Base-by-base conservation (phyloP, 768 basidiomycete genomes). In the Tylopilus felleus region DNA sequence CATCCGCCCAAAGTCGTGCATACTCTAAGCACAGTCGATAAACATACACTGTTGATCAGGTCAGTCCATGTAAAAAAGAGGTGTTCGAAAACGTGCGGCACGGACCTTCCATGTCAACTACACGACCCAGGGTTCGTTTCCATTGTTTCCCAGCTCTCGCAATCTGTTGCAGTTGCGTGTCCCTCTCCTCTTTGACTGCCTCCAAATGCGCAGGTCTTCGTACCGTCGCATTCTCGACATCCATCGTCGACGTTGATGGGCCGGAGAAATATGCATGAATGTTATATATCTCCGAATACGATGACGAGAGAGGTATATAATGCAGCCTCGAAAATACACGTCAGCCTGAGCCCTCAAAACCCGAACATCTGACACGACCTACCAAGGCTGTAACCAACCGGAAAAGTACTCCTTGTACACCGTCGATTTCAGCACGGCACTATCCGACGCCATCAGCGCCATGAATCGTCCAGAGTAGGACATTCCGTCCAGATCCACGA, bases 401-500 rank as follows among this genome's bases (percentile, higher is more conserved):
- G 81, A 84, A 72, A 86, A 95, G 72, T 84, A 98, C 68, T 98
- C 95, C 31, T 86, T 82, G 66, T 96, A 96, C 2, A 97, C 85
- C 0, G 92, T 95, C 22, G 88, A 79, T 73, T 98, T 98, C 54
- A 98, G 71, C 14, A 93, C 90, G 3, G 85, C 90, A 58, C 91
- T 92, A 67, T 96, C 92, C 48, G 88, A 93, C 38, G 85, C 86
- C 62, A 93, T 71, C 65, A 92, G 84, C 0, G 86, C 79, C 79
- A 93, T 84, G 69, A 96, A 93, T 14, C 93, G 79, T 4, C 87
- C 95, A 25, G 88, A 93, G 70, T 98, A 98, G 14, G 90, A 87
- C 90, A 94, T 95, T 16, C 95, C 95, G 65, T 97, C 95, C 52
- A 98, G 72, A 70, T 98, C 95, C 57, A 94, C 73, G 31, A 96